Evolutionary conservation across 768 basidiomycete genomes (phyloP).

Genomic region (Agaricus sinodeliciosus): DNA sequence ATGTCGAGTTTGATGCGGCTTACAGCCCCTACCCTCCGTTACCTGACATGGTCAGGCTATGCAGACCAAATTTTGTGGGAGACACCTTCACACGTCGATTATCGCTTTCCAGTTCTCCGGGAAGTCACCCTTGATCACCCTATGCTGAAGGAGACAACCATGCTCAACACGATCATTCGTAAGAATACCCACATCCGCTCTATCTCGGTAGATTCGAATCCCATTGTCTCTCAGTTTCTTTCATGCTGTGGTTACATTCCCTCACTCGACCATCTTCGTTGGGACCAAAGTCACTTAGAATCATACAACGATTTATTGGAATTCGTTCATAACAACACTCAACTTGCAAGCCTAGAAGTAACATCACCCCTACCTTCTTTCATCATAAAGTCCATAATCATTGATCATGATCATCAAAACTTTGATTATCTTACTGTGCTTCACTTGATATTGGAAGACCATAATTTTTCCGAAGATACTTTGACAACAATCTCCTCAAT

Average conservation of each 20-base stretch:
- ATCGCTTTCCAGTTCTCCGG: conserved; percentile 16
- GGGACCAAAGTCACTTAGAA: conserved; percentile 7
- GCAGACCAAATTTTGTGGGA: conserved; percentile 4
- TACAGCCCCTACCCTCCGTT: conserved; percentile 14
- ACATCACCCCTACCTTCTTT: conserved; percentile 8
- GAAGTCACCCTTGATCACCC: conserved; percentile 14
- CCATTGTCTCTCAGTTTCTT: neutral
- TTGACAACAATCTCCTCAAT: conserved; percentile 17
- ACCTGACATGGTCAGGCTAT: conserved; percentile 16
- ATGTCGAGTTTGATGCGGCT: conserved; percentile 10
- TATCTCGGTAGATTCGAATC: conserved; percentile 11
- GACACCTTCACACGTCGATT: neutral
- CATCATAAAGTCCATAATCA: conserved; percentile 14
- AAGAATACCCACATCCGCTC: conserved; percentile 3
- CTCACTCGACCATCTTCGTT: conserved; percentile 18
- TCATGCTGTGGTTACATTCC: conserved; percentile 16
- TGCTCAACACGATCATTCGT: conserved; percentile 12
- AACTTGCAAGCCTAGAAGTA: conserved; percentile 19
- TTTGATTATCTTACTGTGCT: conserved; percentile 20
- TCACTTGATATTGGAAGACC: conserved; percentile 17
- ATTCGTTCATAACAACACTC: conserved; percentile 20
- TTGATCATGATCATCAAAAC: neutral
- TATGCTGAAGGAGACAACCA: neutral
- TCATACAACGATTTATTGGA: conserved; percentile 13
- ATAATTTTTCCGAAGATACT: conserved; percentile 14